Percentiles rank a stretch among this genome's conserved stretches.
Conservation (phyloP, 108 stramenopile species). For the Discostella stelligeroides region DNA sequence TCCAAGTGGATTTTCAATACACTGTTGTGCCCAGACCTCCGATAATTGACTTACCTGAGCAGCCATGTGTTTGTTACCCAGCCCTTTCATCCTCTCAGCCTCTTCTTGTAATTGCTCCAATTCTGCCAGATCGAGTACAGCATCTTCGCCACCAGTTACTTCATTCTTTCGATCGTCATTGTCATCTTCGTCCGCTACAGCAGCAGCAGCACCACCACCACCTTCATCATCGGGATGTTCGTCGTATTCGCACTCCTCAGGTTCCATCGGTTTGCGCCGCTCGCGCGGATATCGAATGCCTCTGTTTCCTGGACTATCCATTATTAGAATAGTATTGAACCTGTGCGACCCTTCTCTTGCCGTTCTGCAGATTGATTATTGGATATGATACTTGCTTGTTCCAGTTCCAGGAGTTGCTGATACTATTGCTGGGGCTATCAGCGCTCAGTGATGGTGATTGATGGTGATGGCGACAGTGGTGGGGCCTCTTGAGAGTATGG, state of each 20-base stretch:
- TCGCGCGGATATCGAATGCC: constrained; percentile 4
- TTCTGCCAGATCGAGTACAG: constrained; percentile 77
- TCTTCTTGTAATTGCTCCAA: constrained; percentile 81
- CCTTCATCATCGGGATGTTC: constrained; percentile 4
- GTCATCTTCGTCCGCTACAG: background rate
- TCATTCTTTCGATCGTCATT: constrained; percentile 7
- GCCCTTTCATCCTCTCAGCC: constrained; percentile 87
- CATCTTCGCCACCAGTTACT: constrained; percentile 61
- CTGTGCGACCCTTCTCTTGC: too few relatives aligned
- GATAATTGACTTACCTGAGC: constrained; percentile 63
- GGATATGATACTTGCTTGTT: too few relatives aligned
- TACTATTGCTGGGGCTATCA: too few relatives aligned
- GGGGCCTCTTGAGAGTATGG: too few relatives aligned
- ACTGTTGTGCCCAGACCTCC: background rate
- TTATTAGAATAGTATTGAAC: too few relatives aligned
- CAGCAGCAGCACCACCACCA: background rate
- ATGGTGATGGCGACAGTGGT: too few relatives aligned
- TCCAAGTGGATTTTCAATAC: too few relatives aligned
- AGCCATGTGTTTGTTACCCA: constrained; percentile 92
- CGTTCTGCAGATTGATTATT: background rate
- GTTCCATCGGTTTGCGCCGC: constrained; percentile 9
- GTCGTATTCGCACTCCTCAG: constrained; percentile 4
- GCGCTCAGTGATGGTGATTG: too few relatives aligned
- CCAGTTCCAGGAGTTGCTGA: too few relatives aligned
- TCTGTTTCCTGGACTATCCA: too few relatives aligned